Evolutionary conservation across 495 filamentous ascomycete species (phyloP), one percentile per base, ranked within the genome.

Genomic region (Penicillium roqueforti): DNA sequence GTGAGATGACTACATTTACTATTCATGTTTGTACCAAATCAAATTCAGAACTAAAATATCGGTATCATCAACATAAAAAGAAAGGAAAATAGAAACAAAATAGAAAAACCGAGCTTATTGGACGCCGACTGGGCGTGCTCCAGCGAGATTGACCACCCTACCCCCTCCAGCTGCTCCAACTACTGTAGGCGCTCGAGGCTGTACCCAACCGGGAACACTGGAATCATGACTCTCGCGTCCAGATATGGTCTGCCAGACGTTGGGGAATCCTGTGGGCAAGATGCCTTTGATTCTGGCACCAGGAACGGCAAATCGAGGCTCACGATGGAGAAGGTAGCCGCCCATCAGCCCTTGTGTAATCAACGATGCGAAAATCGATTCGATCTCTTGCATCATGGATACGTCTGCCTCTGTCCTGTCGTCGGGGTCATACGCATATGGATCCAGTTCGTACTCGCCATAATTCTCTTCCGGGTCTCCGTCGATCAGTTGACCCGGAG

Each of bases 311-410:
- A 95, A 95, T 18, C 84, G 82, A 25, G 76, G 79, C 58, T 84
- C 84, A 29, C 78, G 73, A 59, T 93, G 88, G 10, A 88, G 88
- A 20, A 97, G 79, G 58, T 92, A 98, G 5, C 93, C 93, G 51
- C 85, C 84, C 46, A 97, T 77, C n/a, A 97, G 74, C 7, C 86
- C 87, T 67, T 95, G 89, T 25, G 86, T 83, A 14, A 95, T 79
- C 6, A 97, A 74, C 1, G 86, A 87, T 1, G 87, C 80, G 9
- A 95, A 75, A 3, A 90, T 83, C 3, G 79, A 82, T 69, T 96
- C 93, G n/a, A 96, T 76, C 57, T 86, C 86, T 1, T 80, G 69
- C 62, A 86, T 74, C 37, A 82, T 70, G 13, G 83, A 66, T 39
- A 66, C 26, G 61, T 81, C 63, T 25, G 54, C 23, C 20, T 55